Conservation (phyloP, 1,139 yeast species). For the Komagataea norvegica region DNA sequence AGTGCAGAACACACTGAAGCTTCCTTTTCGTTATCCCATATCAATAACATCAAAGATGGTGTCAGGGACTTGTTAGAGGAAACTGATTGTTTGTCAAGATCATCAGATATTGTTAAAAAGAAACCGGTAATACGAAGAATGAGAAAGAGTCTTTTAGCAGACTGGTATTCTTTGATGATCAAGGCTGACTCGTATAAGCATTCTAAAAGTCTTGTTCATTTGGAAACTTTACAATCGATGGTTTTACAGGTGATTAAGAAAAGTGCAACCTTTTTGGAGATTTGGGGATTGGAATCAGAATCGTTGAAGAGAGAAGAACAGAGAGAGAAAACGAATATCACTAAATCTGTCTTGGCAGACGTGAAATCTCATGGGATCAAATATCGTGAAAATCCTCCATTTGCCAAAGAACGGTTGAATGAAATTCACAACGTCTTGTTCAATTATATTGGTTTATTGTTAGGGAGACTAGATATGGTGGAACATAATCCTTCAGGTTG, state of each 20-base stretch:
- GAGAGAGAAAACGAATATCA: constrained; percentile 12
- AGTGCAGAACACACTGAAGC: constrained; percentile 28
- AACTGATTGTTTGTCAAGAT: constrained; percentile 81
- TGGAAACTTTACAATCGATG: constrained; percentile 67
- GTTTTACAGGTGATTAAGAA: constrained; percentile 71
- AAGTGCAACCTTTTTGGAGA: constrained; percentile 66
- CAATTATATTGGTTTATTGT: constrained; percentile 63
- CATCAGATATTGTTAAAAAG: constrained; percentile 69
- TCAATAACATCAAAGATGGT: constrained; percentile 74
- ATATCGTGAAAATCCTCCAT: constrained; percentile 51
- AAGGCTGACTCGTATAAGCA: constrained; percentile 82
- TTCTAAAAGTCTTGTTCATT: constrained; percentile 58
- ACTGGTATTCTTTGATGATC: constrained; percentile 84
- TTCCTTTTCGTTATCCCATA: constrained; percentile 31
- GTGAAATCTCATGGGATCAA: constrained; percentile 13
- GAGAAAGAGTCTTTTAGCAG: constrained; percentile 78
- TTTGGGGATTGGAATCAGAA: constrained; percentile 63
- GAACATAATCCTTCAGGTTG: constrained; percentile 71
- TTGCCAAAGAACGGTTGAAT: constrained; percentile 63
- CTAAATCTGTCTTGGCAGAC: constrained; percentile 1
- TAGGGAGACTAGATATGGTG: constrained; percentile 69
- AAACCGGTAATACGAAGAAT: constrained; percentile 66
- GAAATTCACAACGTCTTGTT: constrained; percentile 70
- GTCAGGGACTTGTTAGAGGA: constrained; percentile 69
- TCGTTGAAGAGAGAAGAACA: constrained; percentile 30